Conservation (phyloP, 306 rosid species). For the Lathyrus aphaca region DNA sequence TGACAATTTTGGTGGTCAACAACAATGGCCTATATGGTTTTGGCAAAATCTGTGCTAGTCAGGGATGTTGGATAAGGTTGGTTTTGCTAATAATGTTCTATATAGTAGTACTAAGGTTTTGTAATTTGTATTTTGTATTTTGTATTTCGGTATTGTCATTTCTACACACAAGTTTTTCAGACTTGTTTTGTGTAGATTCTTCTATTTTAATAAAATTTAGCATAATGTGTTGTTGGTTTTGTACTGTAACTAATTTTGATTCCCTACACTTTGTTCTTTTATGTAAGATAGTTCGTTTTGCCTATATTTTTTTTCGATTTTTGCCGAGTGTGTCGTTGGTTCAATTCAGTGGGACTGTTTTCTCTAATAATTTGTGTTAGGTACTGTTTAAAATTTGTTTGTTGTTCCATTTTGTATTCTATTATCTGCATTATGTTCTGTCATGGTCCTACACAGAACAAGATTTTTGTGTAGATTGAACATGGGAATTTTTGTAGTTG, state of each 20-base stretch:
- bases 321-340: neutral
- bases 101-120: slow-evolving; percentile 40
- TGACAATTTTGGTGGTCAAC: slow-evolving; percentile 48
- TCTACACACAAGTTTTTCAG: slow-evolving; percentile 39
- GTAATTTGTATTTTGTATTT: slow-evolving; percentile 34
- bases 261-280: slow-evolving; percentile 18
- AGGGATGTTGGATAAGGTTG: slow-evolving; percentile 50
- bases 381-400: slow-evolving; percentile 8
- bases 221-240: slow-evolving; percentile 23
- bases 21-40: slow-evolving; percentile 35
- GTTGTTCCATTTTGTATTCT: neutral
- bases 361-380: neutral
- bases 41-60: slow-evolving; percentile 38
- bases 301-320: neutral
- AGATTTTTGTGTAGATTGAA: slow-evolving; percentile 1
- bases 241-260: slow-evolving; percentile 4
- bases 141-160: slow-evolving; percentile 24
- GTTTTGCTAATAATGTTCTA: slow-evolving; percentile 43
- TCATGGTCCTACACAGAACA: slow-evolving; percentile 6
- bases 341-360: slow-evolving; percentile 4
- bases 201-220: slow-evolving; percentile 21
- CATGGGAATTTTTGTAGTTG: neutral
- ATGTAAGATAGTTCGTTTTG: neutral
- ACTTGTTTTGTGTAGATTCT: slow-evolving; percentile 36
- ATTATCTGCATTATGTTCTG: slow-evolving; percentile 2